Conservation (phyloP, 192 early-diverging fungal species). For the Geranomyces variabilis region DNA sequence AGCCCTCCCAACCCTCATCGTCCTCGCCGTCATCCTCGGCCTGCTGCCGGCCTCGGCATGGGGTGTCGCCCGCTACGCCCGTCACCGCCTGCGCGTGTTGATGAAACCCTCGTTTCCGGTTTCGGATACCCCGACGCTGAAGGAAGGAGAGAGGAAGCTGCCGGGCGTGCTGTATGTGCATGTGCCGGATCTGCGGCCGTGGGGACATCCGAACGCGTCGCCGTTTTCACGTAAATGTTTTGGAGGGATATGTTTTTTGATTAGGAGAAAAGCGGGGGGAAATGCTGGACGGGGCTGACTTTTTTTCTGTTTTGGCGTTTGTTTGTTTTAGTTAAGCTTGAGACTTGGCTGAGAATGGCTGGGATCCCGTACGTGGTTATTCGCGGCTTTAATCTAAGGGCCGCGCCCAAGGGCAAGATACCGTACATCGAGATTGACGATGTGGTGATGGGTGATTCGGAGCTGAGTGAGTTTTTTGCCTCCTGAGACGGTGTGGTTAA, state of each 20-base stretch:
- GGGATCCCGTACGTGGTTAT: conserved; percentile 34
- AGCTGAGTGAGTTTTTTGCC: conserved; percentile 26
- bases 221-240: conserved; percentile 42
- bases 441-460: conserved; percentile 38
- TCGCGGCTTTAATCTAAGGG: conserved; percentile 34
- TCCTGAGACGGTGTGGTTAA: no score
- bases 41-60: background rate
- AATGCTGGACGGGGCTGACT: background rate
- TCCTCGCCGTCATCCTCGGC: conserved; percentile 8
- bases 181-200: conserved; percentile 34
- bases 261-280: no score
- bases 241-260: no score
- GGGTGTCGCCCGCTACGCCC: conserved; percentile 7
- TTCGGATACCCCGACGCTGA: conserved; percentile 22
- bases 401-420: conserved; percentile 45
- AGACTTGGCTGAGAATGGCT: conserved; percentile 35
- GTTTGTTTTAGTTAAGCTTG: conserved; percentile 23
- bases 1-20: background rate
- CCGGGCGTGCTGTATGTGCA: conserved; percentile 34
- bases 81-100: background rate
- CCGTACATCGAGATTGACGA: conserved; percentile 42
- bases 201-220: conserved; percentile 42
- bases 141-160: conserved; percentile 21
- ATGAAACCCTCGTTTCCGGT: conserved; percentile 13
- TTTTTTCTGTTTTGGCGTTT: no score